phyloP scores from a whole-genome alignment of 805 yeast species.

The Yamadazyma philogaea region DNA sequence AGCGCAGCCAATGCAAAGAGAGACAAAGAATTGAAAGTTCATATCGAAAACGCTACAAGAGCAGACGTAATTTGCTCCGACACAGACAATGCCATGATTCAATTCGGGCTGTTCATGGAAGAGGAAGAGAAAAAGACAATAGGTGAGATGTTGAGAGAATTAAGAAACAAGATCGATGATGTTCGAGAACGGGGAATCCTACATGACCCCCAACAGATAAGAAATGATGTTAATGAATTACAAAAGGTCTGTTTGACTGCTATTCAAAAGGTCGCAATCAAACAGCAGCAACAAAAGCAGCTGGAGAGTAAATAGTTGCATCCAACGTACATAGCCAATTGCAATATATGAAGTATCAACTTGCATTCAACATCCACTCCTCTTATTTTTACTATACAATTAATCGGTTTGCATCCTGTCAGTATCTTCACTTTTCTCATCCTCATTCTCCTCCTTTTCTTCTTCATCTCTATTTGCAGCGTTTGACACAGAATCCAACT shows the following conservation, averaged over 20 bases:
- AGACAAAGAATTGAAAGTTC: slow-evolving; percentile 58
- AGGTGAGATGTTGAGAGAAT: slow-evolving; percentile 14
- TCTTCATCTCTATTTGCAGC: slow-evolving; percentile 49
- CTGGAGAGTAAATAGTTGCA: slow-evolving; percentile 1
- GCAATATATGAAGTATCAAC: too few species aligned
- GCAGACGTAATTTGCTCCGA: slow-evolving; percentile 81
- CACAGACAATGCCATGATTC: slow-evolving; percentile 80
- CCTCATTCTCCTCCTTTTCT: slow-evolving; percentile 25
- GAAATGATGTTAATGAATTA: slow-evolving; percentile 35
- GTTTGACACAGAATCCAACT: slow-evolving; percentile 63
- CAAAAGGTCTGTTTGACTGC: slow-evolving; percentile 37
- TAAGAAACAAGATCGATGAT: slow-evolving; percentile 31
- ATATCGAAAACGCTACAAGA: slow-evolving; percentile 70
- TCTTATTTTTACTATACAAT: slow-evolving; percentile 9
- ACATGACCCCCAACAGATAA: slow-evolving; percentile 33
- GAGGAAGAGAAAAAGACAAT: slow-evolving; percentile 45
- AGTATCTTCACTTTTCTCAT: slow-evolving; percentile 22
- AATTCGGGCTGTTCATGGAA: slow-evolving; percentile 53
- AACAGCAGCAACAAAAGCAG: slow-evolving; percentile 24
- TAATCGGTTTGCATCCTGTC: slow-evolving; percentile 40
- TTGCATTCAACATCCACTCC: not conserved
- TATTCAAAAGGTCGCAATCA: slow-evolving; percentile 37
- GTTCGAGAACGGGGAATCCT: slow-evolving; percentile 28
- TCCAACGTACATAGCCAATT: not conserved
- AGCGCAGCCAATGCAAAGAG: slow-evolving; percentile 59